Conservation (phyloP, 2,329 filamentous ascomycete genomes). For the Colletotrichum lini region DNA sequence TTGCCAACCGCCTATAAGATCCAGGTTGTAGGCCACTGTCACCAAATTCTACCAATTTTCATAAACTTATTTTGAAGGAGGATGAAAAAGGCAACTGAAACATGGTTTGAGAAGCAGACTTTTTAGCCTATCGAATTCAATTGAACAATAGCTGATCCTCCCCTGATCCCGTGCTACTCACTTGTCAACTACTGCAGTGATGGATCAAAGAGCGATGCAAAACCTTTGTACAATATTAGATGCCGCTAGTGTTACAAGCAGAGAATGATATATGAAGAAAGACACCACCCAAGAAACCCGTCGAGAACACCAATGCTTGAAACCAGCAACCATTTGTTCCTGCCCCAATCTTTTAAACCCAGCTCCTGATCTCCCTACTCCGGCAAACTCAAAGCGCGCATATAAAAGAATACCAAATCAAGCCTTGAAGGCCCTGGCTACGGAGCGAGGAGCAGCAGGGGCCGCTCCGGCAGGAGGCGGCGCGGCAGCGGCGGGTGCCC, state of each 20-base stretch:
- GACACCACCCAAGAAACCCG: not conserved
- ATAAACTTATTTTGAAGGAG: accelerated
- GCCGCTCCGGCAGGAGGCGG: not conserved
- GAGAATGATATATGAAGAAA: not conserved
- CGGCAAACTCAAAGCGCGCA: not conserved
- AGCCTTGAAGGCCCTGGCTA: constrained; percentile 19
- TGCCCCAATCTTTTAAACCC: not conserved
- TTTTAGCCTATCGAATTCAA: no score
- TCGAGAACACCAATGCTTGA: constrained; percentile 19
- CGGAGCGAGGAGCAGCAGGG: not conserved
- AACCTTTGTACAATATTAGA: constrained; percentile 14
- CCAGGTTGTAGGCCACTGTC: not conserved
- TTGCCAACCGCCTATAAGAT: no score
- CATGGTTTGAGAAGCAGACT: not conserved
- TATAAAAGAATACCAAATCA: not conserved
- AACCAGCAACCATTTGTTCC: constrained; percentile 19
- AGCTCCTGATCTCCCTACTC: not conserved
- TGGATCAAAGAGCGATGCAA: not conserved
- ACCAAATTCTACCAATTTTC: no score
- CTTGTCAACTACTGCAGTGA: no score
- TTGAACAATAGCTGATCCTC: no score
- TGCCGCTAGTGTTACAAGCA: constrained; percentile 18
- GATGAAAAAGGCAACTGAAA: no score
- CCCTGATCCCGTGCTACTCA: no score
- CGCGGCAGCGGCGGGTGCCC: not conserved